Evolutionary conservation across 2,329 filamentous ascomycete genomes (phyloP), one percentile per base, ranked within the genome.

Genomic region (Ophioceras dolichostomum): DNA sequence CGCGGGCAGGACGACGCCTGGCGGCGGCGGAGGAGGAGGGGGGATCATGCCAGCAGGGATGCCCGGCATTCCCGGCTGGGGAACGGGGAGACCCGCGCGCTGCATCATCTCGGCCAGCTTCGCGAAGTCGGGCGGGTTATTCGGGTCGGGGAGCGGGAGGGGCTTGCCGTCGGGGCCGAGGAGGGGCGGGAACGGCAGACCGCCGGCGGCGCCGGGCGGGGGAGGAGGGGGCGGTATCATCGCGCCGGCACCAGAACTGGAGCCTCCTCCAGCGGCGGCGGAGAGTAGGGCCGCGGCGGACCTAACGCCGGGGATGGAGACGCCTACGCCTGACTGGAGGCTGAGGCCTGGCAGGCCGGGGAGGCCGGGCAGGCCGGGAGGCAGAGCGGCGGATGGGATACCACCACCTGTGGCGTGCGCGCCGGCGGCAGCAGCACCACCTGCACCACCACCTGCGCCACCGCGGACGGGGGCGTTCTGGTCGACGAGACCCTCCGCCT

Each of bases 401-500:
- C n/a, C n/a, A n/a, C n/a, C n/a, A n/a, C n/a, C n/a, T n/a, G n/a
- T n/a, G 22, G 22, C 22, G 22, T 7, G 7, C 8, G 22, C 22
- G 22, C 7, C 22, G 8, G 22, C 7, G 22, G 22, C 22, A 26
- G 22, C 7, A 12, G 22, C 22, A n/a, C n/a, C n/a, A n/a, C n/a
- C n/a, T n/a, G n/a, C n/a, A n/a, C n/a, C n/a, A n/a, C n/a, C n/a
- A n/a, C n/a, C n/a, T n/a, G n/a, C n/a, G 34, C 22, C 22, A 27
- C 10, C 17, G 17, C 16, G 20, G 16, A 38, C 21, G 36, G 27
- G 21, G 70, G 58, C 41, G 58, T 83, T 83, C 56, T 98, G 91
- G 51, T 98, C 91, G 37, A 93, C 80, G 32, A 96, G 69, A 3
- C 86, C 88, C 46, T 96, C 89, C 47, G 83, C 81, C 59, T 96